Evolutionary conservation across 768 basidiomycete genomes (phyloP).

Genomic region (Cubamyces lactineus): DNA sequence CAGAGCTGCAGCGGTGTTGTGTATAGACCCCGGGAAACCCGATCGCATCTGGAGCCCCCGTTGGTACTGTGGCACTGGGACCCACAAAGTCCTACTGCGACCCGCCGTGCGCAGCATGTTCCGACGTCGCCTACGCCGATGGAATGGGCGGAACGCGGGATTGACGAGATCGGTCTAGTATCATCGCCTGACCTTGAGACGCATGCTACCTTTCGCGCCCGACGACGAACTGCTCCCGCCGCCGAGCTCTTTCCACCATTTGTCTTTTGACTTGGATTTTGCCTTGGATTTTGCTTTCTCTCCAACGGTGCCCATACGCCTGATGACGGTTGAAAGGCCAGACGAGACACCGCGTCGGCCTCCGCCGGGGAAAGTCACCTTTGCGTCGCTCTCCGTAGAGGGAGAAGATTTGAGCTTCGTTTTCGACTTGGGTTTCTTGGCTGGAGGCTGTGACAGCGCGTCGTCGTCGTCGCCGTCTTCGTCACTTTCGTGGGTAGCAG

Average conservation of each 20-base stretch:
- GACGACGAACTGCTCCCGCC: background rate
- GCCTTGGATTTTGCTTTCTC: background rate
- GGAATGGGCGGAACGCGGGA: too few species aligned
- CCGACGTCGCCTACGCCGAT: too few species aligned
- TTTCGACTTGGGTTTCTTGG: background rate
- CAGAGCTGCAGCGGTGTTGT: too few species aligned
- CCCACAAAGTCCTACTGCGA: too few species aligned
- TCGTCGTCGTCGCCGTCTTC: background rate
- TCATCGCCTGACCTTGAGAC: background rate
- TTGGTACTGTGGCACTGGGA: too few species aligned
- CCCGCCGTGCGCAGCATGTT: too few species aligned
- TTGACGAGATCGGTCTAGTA: too few species aligned
- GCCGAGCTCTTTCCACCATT: conserved; percentile 32
- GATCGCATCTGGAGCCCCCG: too few species aligned
- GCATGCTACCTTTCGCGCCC: conserved; percentile 11
- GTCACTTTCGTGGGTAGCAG: background rate
- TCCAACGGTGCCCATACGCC: conserved; percentile 23
- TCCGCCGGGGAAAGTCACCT: conserved; percentile 46
- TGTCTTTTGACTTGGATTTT: conserved; percentile 17
- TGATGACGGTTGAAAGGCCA: conserved; percentile 56
- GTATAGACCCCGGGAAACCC: too few species aligned
- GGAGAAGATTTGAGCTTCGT: background rate
- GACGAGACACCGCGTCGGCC: conserved; percentile 69
- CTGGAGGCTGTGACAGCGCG: background rate
- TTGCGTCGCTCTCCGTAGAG: background rate